Evolutionary conservation across 768 basidiomycete species (phyloP).

Genomic region (Pulveroboletus ravenelii): DNA sequence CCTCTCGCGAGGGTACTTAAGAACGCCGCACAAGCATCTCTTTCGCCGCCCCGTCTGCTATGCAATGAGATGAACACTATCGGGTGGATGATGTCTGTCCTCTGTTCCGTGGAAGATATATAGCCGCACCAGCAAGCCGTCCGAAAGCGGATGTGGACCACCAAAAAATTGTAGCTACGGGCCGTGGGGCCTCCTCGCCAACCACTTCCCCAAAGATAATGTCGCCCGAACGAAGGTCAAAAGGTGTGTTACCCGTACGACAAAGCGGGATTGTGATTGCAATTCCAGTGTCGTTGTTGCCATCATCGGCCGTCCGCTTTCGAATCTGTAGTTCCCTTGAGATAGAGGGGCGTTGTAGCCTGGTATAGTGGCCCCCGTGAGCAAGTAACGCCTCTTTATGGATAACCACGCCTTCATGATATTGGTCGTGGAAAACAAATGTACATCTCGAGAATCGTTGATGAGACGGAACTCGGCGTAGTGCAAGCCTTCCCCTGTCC

Average conservation of each 20-base stretch:
- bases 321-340: background rate
- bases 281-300: background rate
- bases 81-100: conserved; percentile 36
- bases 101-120: conserved; percentile 38
- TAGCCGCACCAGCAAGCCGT: conserved; percentile 39
- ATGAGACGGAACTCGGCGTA: conserved; percentile 24
- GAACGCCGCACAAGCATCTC: conserved; percentile 39
- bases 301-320: background rate
- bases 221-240: conserved; percentile 33
- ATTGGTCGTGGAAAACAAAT: conserved; percentile 31
- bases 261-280: conserved; percentile 28
- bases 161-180: conserved; percentile 29
- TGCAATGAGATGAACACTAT: conserved; percentile 41
- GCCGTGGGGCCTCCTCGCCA: conserved; percentile 30
- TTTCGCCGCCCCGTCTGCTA: too few species aligned
- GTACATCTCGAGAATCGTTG: conserved; percentile 22
- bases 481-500: conserved; percentile 11
- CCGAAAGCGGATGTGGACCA: conserved; percentile 37
- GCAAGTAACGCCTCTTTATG: conserved; percentile 46
- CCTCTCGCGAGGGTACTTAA: conserved; percentile 35
- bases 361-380: conserved; percentile 42
- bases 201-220: conserved; percentile 33
- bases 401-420: conserved; percentile 41
- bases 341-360: background rate
- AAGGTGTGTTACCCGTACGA: conserved; percentile 38